Evolutionary conservation across 2,329 filamentous ascomycete genomes (phyloP).

Genomic region (Colletotrichum limetticola): DNA sequence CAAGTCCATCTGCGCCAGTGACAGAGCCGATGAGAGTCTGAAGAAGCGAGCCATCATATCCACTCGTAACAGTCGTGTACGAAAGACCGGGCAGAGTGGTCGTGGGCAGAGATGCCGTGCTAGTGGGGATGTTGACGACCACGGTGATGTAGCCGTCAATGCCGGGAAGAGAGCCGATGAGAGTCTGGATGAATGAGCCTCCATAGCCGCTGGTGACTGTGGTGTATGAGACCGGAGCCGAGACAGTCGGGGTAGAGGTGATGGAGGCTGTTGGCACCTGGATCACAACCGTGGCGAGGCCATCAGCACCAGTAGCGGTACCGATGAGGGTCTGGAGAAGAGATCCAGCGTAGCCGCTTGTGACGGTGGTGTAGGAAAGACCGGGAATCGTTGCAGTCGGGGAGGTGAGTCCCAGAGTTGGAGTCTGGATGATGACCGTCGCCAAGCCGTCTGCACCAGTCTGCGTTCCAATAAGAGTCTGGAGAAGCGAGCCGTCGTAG

Average conservation of each 20-base stretch:
- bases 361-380: background rate
- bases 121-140: constrained; percentile 15
- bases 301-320: background rate
- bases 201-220: background rate
- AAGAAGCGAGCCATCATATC: constrained; percentile 4
- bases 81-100: background rate
- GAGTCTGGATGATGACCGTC: background rate
- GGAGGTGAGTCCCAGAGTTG: background rate
- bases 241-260: background rate
- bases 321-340: background rate
- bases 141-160: constrained; percentile 15
- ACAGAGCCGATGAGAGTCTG: constrained; percentile 15
- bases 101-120: background rate
- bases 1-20: constrained; percentile 19
- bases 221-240: background rate
- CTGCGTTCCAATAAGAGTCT: background rate
- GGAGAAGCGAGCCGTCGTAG: background rate
- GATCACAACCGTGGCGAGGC: constrained; percentile 17
- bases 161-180: background rate
- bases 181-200: constrained; percentile 12
- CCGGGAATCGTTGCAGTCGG: background rate
- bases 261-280: background rate
- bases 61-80: constrained; percentile 24
- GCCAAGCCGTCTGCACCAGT: background rate
- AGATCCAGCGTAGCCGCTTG: background rate